Evolutionary conservation across 495 filamentous ascomycete species (phyloP), one percentile per base, ranked within the genome.

Genomic region (Lasiosphaeriaceae sp.): DNA sequence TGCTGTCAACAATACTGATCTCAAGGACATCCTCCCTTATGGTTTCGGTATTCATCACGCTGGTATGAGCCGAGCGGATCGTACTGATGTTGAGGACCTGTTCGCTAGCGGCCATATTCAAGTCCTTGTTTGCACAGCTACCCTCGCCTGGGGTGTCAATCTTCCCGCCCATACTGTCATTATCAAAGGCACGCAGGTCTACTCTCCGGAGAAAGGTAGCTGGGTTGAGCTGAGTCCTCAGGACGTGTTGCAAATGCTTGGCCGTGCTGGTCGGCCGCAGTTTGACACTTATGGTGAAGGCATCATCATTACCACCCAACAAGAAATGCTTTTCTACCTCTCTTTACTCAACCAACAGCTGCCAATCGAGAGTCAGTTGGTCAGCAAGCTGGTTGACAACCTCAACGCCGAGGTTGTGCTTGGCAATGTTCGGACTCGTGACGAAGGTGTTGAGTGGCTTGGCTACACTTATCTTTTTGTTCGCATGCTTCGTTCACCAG

Each of bases 391-490:
- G 11, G 91, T 92, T 0, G 94, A 99, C 77, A 99, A 96, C 62
- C 79, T 99, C 66, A 99, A 99, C 63, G 94, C 94, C 8, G 94
- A 99, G 66, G 84, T 97, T 69, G 94, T 99, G 11, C 81, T 99
- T 17, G 94, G 95, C 35, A 97, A 94, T 65, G 82, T 99, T n/a
- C 82, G 94, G 22, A 95, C 76, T 57, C 83, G 95, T 43, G 92
- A 97, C 64, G 94, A 99, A 64, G 94, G 88, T 52, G 95, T 97
- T 35, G 92, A 99, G 57, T 99, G 94, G 94, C 84, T 99, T 22
- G 95, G 94, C 8, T 99, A 99, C 69, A 96, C 94, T 0, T 99
- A 99, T 71, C 83, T 99, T 29, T 99, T 95, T 62, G 91, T 99
- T 50, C 89, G 94, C 16, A 99, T 99, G 94, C 81, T 97, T 53